phyloP scores from a whole-genome alignment of 352 stramenopile genomes.

The Phytophthora tubulina region DNA sequence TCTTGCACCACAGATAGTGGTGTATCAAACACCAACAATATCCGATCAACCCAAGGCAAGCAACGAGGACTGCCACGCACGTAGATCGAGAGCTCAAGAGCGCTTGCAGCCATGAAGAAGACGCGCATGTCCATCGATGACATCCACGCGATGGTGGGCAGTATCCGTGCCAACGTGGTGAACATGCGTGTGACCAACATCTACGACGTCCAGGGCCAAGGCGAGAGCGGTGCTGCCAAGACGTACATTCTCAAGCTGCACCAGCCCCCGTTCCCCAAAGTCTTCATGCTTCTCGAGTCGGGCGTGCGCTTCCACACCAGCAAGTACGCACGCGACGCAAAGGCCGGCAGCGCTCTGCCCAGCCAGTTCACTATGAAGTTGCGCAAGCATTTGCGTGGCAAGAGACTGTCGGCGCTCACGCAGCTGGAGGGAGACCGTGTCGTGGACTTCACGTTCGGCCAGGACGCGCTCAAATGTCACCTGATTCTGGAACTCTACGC shows the following conservation, averaged over 20 bases:
- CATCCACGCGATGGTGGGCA: conserved; percentile 89
- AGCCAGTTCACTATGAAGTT: conserved; percentile 98
- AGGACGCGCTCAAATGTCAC: conserved; percentile 89
- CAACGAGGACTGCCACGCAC: not conserved
- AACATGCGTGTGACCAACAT: conserved; percentile 97
- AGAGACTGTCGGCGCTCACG: conserved; percentile 92
- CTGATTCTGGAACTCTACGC: conserved; percentile 98
- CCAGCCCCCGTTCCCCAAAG: conserved; percentile 90
- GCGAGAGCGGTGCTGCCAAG: conserved; percentile 91
- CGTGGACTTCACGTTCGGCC: conserved; percentile 96
- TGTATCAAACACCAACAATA: too few species aligned
- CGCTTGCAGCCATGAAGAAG: conserved; percentile 78
- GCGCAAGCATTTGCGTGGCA: conserved; percentile 96
- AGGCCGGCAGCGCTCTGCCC: conserved; percentile 79
- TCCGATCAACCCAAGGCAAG: not conserved
- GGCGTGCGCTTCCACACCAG: conserved; percentile 98
- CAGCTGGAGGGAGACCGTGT: conserved; percentile 97
- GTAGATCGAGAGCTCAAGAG: not conserved
- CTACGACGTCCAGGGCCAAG: conserved; percentile 90
- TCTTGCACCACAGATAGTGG: too few species aligned
- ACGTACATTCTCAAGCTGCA: conserved; percentile 95
- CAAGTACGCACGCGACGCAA: conserved; percentile 81
- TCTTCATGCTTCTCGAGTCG: conserved; percentile 96
- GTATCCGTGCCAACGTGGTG: conserved; percentile 86
- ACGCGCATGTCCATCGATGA: conserved; percentile 90